These are phyloP conservation scores for Ceratobasidium sp. DNA, from an alignment of 1,284 basidiomycete genomes.

Conservation along the genomic window DNA sequence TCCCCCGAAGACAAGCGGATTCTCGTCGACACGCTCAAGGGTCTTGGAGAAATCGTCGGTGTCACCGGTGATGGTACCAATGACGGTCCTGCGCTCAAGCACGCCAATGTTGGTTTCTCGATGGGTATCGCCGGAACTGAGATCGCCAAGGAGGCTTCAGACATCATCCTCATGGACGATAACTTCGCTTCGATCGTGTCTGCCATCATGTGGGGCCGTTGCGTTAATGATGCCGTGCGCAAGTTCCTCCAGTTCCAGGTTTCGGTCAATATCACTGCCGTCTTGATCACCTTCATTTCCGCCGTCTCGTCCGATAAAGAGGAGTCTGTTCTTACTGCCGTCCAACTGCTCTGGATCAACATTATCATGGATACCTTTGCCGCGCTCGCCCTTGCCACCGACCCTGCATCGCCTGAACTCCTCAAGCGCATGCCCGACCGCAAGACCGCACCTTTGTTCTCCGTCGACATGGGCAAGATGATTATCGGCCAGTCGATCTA, in stretches of 20 bases:
- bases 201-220: conserved; percentile 98
- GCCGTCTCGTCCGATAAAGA: conserved; percentile 81
- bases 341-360: conserved; percentile 97
- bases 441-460: conserved; percentile 86
- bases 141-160: conserved; percentile 98
- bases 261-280: conserved; percentile 94
- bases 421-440: conserved; percentile 90
- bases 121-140: conserved; percentile 99
- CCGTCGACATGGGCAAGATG: conserved; percentile 92
- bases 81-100: conserved; percentile 95
- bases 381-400: conserved; percentile 93
- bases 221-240: conserved; percentile 95
- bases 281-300: conserved; percentile 90
- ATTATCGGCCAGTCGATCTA: conserved; percentile 89
- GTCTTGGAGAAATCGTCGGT: conserved; percentile 89
- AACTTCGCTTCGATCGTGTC: conserved; percentile 96
- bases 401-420: conserved; percentile 81
- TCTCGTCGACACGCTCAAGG: conserved; percentile 86
- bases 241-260: conserved; percentile 99
- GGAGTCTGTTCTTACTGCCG: conserved; percentile 86
- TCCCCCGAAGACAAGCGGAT: conserved; percentile 97
- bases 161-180: conserved; percentile 98
- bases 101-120: conserved; percentile 90
- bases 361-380: conserved; percentile 99
- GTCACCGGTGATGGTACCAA: conserved; percentile 99